phyloP scores from a whole-genome alignment of 2,329 filamentous ascomycete species.

The Neofusicoccum umdonicola region DNA sequence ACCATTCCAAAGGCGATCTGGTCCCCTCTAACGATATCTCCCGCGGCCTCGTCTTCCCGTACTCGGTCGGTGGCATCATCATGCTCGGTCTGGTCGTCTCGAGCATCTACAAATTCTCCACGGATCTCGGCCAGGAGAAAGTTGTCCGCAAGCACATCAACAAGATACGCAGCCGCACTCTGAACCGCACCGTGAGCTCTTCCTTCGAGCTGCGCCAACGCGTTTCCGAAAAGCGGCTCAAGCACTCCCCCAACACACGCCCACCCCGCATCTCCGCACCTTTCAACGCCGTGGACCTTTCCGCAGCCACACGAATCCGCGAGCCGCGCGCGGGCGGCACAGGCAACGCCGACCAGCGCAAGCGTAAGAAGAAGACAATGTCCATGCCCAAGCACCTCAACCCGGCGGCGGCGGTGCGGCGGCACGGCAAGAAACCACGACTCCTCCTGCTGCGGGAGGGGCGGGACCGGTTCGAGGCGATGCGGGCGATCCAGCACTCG shows the following conservation, averaged over 20 bases:
- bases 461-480: conserved; percentile 70
- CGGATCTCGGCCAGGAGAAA: conserved; percentile 60
- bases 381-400: neutral
- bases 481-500: conserved; percentile 73
- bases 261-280: conserved; percentile 22
- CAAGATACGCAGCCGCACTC: conserved; percentile 52
- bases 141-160: conserved; percentile 60
- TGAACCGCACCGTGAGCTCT: conserved; percentile 54
- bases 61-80: conserved; percentile 77
- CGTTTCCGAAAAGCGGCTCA: conserved; percentile 17
- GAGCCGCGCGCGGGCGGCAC: neutral
- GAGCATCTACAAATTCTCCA: conserved; percentile 68
- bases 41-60: conserved; percentile 75
- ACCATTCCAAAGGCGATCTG: conserved; percentile 46
- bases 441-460: conserved; percentile 57
- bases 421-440: conserved; percentile 34
- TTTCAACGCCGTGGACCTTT: conserved; percentile 19
- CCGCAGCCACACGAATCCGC: conserved; percentile 17
- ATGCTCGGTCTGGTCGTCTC: conserved; percentile 81
- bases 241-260: neutral
- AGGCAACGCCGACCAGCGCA: neutral
- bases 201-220: conserved; percentile 49
- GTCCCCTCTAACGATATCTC: conserved; percentile 56
- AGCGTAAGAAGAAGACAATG: neutral
- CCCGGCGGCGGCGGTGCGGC: conserved; percentile 19